Conservation (phyloP, 306 rosid genomes). For the Luffa acutangula region DNA sequence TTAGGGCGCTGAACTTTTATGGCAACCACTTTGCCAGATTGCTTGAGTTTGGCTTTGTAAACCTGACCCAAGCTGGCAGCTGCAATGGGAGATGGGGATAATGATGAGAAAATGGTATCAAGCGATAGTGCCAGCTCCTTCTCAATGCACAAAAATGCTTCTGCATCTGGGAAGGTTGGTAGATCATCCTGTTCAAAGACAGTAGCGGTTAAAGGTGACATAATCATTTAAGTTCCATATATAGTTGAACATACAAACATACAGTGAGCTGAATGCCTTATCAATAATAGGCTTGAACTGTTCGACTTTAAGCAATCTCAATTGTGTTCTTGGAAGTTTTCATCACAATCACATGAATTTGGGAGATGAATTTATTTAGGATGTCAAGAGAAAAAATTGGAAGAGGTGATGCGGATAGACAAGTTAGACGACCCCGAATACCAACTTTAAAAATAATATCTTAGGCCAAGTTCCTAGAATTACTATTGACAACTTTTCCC, state of each 20-base stretch:
- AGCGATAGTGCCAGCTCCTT: conserved; percentile 59
- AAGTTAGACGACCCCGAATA: background rate
- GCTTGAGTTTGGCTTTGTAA: conserved; percentile 65
- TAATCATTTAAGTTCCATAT: conserved; percentile 13
- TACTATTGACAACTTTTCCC: background rate
- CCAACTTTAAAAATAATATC: background rate
- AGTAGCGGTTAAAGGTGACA: conserved; percentile 12
- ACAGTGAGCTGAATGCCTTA: background rate
- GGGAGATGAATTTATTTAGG: background rate
- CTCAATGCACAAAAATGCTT: conserved; percentile 85
- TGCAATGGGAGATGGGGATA: conserved; percentile 77
- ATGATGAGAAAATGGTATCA: conserved; percentile 56
- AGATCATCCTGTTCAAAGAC: conserved; percentile 63
- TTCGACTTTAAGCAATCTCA: background rate
- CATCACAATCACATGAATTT: background rate
- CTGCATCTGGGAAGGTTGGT: conserved; percentile 76
- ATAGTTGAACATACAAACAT: background rate
- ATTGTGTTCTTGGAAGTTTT: background rate
- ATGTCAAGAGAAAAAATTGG: background rate
- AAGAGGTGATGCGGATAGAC: background rate
- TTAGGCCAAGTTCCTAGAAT: background rate
- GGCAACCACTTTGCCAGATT: conserved; percentile 63
- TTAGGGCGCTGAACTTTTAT: conserved; percentile 95
- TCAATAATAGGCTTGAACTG: background rate
- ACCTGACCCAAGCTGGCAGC: conserved; percentile 99